Conservation (phyloP, 257 asterid species). For the Thymus quinquecostatus region DNA sequence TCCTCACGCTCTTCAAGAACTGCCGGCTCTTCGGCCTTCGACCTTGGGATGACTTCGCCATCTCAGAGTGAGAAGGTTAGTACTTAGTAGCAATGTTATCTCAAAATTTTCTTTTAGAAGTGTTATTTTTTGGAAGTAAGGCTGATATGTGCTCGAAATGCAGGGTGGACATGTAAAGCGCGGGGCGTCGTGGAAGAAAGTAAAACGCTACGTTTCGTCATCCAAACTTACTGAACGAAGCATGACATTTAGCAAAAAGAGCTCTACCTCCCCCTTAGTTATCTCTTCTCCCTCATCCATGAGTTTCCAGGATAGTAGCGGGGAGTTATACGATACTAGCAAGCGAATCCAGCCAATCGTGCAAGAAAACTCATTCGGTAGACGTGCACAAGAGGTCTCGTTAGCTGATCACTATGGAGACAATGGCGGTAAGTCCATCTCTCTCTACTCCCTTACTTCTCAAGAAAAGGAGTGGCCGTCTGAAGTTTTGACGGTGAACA, state of each 20-base stretch:
- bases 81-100: constrained; percentile 29
- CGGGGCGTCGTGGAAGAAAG: constrained; percentile 43
- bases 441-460: constrained; percentile 13
- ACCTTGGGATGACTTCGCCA: constrained; percentile 56
- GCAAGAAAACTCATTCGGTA: constrained; percentile 31
- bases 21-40: constrained; percentile 55
- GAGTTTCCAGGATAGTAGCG: constrained; percentile 42
- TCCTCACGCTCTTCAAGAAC: constrained; percentile 79
- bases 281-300: constrained; percentile 56
- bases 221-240: constrained; percentile 62
- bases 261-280: constrained; percentile 38
- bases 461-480: constrained; percentile 28
- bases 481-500: constrained; percentile 30
- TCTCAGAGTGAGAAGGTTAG: constrained; percentile 69
- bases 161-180: constrained; percentile 53
- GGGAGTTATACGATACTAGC: constrained; percentile 34
- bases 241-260: constrained; percentile 59
- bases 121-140: background rate
- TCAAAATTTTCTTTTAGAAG: background rate
- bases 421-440: constrained; percentile 11
- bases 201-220: constrained; percentile 40
- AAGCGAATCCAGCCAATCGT: constrained; percentile 30
- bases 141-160: constrained; percentile 30
- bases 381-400: constrained; percentile 23
- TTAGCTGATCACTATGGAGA: constrained; percentile 29